Base-by-base conservation (phyloP, 305 asterid species). In the Salvia sclarea region DNA sequence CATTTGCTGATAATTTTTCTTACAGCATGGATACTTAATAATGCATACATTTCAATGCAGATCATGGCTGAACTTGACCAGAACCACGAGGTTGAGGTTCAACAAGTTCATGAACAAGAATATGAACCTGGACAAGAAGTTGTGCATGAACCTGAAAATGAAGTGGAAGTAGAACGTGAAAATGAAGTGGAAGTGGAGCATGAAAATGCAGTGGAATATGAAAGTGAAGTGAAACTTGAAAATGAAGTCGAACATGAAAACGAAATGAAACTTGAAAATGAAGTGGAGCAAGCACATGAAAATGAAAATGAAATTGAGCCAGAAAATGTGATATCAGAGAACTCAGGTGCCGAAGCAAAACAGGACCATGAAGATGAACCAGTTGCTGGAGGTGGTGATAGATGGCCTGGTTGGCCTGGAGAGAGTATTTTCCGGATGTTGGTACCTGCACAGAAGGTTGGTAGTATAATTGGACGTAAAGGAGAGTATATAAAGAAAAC, bases 381-480 rank as follows among this genome's bases (percentile, higher is more conserved):
- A 41, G 82, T 66, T 31, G 64, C 63, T 66, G 83, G 76, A 70
- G 79, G 79, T 47, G 83, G 77, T 22, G 91, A 88, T 41, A 93
- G 80, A 79, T 93, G 98, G 98, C 97, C 96, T 20, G 98, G 98
- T 22, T 93, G 98, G 98, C 98, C 98, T 37, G 98, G 98, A 59
- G 95, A 91, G 82, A 87, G 84, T 40, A 80, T 94, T 40, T 94
- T 94, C 72, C 82, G 98, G 72, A 86, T 94, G 79, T 58, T 94
- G 81, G 96, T 94, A 6, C 97, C 99, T 68, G 85, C 92, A 20
- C 95, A 88, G 67, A 94, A 89, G 84, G 96, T 94, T 71, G 99
- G 96, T 44, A 75, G 96, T 54, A 89, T 94, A 69, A 94, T 94
- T 82, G 99, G 99, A 43, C 96, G 96, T 52, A 89, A 94, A 76